Percentiles rank a stretch among this genome's conserved stretches.
Evolutionary conservation across 2,329 filamentous ascomycete species (phyloP).

Genomic region (Neonectria coccinea): DNA sequence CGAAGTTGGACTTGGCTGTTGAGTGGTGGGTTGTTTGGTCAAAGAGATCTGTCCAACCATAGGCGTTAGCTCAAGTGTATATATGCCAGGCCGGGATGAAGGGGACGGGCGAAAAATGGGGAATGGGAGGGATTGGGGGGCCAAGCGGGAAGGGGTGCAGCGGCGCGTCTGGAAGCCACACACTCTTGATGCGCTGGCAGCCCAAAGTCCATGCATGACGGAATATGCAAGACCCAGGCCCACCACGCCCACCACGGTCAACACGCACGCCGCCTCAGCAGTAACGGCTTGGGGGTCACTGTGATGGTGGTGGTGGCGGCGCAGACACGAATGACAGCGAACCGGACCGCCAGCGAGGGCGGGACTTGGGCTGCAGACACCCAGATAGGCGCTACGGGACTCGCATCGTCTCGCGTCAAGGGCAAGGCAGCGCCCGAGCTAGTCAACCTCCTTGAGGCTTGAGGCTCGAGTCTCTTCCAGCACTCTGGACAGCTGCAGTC

Average conservation of each 20-base stretch:
- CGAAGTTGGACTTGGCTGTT: slow-evolving; percentile 41
- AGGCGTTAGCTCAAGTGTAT: slow-evolving; percentile 51
- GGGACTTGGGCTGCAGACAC: slow-evolving; percentile 26
- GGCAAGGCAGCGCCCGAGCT: slow-evolving; percentile 34
- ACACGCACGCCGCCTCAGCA: slow-evolving; percentile 33
- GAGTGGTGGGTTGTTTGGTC: slow-evolving; percentile 43
- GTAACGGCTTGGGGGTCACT: slow-evolving; percentile 19
- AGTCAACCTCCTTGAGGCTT: slow-evolving; percentile 31
- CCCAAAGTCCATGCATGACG: slow-evolving; percentile 65
- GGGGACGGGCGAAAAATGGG: slow-evolving; percentile 40
- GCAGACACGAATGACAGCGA: slow-evolving; percentile 26
- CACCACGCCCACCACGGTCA: slow-evolving; percentile 38
- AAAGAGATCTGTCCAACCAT: slow-evolving; percentile 52
- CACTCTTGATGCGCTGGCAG: slow-evolving; percentile 55
- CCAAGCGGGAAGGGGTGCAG: slow-evolving; percentile 43
- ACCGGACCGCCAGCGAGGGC: slow-evolving; percentile 23
- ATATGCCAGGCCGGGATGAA: slow-evolving; percentile 45
- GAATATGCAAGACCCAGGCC: slow-evolving; percentile 61
- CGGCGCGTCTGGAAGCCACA: slow-evolving; percentile 46
- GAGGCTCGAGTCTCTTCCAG: slow-evolving; percentile 35
- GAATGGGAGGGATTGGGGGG: slow-evolving; percentile 40
- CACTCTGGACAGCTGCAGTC: slow-evolving; percentile 40
- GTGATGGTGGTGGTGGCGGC: slow-evolving; percentile 29
- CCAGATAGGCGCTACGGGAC: slow-evolving; percentile 33
- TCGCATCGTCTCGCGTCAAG: slow-evolving; percentile 27